Percentiles rank a stretch among this genome's conserved stretches.
These are phyloP conservation scores for Fusarium nelsonii DNA, from an alignment of 2,329 filamentous ascomycete species.

Conservation along the genomic window DNA sequence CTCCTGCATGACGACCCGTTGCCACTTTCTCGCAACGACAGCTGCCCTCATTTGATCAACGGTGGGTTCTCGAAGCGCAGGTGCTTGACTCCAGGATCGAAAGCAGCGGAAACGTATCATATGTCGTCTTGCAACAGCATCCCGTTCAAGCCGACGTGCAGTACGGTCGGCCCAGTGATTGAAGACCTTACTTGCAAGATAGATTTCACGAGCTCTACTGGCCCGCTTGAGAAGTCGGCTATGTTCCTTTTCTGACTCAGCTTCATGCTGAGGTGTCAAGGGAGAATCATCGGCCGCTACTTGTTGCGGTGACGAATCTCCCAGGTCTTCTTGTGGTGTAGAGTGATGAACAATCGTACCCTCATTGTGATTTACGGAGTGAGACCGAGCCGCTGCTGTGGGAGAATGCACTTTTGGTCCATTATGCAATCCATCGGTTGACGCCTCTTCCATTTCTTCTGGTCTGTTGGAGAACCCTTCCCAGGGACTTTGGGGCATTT, in stretches of 20 bases:
- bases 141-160: slow-evolving; percentile 73
- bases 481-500: slow-evolving; percentile 3
- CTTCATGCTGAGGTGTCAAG: slow-evolving; percentile 16
- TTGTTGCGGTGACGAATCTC: slow-evolving; percentile 1
- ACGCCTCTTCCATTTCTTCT: slow-evolving; percentile 8
- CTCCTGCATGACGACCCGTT: slow-evolving; percentile 48
- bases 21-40: slow-evolving; percentile 52
- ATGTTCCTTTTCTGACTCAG: slow-evolving; percentile 34
- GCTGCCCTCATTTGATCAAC: slow-evolving; percentile 49
- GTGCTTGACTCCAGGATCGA: slow-evolving; percentile 53
- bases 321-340: slow-evolving; percentile 8
- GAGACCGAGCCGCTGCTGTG: slow-evolving; percentile 1
- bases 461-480: slow-evolving; percentile 1
- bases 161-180: slow-evolving; percentile 73
- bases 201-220: slow-evolving; percentile 72
- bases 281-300: slow-evolving; percentile 13
- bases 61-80: slow-evolving; percentile 48
- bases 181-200: slow-evolving; percentile 61
- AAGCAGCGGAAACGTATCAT: slow-evolving; percentile 70
- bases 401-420: slow-evolving; percentile 10
- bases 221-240: slow-evolving; percentile 62
- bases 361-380: slow-evolving; percentile 18
- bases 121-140: slow-evolving; percentile 75
- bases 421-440: background rate
- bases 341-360: slow-evolving; percentile 14